These are phyloP conservation scores for Nitzschia sp. DNA, from an alignment of 108 stramenopile genomes.

Conservation along the genomic window DNA sequence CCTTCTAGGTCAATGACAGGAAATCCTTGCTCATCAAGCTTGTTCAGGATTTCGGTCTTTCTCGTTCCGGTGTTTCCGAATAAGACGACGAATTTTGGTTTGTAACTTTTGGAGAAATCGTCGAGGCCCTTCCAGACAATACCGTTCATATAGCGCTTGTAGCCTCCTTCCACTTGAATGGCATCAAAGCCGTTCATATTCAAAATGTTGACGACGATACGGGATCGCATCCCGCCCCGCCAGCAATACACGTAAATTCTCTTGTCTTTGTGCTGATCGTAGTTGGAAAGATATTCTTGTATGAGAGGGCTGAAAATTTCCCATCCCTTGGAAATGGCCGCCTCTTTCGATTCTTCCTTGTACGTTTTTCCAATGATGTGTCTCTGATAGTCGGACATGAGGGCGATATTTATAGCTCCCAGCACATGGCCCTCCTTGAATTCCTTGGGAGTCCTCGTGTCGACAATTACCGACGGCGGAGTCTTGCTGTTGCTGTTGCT, in stretches of 20 bases:
- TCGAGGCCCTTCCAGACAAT: slow-evolving; percentile 5
- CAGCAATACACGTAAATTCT: slow-evolving; percentile 6
- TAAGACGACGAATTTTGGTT: background rate
- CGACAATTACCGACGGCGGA: background rate
- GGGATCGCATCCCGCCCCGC: slow-evolving; percentile 7
- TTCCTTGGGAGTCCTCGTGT: slow-evolving; percentile 5
- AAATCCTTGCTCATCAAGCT: background rate
- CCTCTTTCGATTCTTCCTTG: background rate
- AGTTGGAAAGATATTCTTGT: slow-evolving; percentile 8
- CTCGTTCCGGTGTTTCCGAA: slow-evolving; percentile 10
- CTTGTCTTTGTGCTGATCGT: slow-evolving; percentile 6
- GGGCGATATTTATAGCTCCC: background rate
- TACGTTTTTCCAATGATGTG: slow-evolving; percentile 9
- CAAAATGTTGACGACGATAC: slow-evolving; percentile 7
- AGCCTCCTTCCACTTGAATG: slow-evolving; percentile 3
- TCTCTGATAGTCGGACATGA: slow-evolving; percentile 10
- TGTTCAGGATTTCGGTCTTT: slow-evolving; percentile 4
- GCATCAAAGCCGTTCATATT: slow-evolving; percentile 4
- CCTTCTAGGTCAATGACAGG: slow-evolving; percentile 14
- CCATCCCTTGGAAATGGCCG: slow-evolving; percentile 7
- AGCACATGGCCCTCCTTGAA: slow-evolving; percentile 15
- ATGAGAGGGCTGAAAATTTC: slow-evolving; percentile 10
- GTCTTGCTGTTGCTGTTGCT: too few species aligned
- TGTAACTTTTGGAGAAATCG: background rate
- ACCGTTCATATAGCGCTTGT: slow-evolving; percentile 8